phyloP scores from a whole-genome alignment of 306 rosid species.

The Phaseolus lunatus region DNA sequence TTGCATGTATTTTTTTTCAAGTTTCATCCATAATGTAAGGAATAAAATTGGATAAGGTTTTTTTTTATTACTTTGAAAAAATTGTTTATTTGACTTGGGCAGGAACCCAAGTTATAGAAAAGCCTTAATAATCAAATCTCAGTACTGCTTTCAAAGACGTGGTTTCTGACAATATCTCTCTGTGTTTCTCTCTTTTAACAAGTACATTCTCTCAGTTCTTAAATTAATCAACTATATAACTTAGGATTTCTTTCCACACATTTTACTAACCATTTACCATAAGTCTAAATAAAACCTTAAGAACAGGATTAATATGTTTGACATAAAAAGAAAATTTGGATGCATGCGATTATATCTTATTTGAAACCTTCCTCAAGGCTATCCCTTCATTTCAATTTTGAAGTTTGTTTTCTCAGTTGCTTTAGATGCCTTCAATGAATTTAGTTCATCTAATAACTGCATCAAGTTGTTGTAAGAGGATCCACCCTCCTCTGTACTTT shows the following conservation, averaged over 20 bases:
- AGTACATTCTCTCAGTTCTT: background rate
- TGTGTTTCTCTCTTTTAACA: too few species aligned
- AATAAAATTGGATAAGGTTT: too few species aligned
- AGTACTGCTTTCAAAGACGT: too few species aligned
- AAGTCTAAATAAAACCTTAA: too few species aligned
- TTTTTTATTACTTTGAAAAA: too few species aligned
- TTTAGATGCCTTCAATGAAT: slow-evolving; percentile 40
- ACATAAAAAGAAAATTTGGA: background rate
- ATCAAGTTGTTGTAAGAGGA: slow-evolving; percentile 43
- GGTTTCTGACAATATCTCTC: too few species aligned
- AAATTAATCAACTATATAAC: background rate
- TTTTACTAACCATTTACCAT: background rate
- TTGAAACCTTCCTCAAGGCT: background rate
- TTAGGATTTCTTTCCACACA: background rate
- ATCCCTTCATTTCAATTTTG: background rate
- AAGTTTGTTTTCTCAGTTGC: background rate
- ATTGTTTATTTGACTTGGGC: too few species aligned
- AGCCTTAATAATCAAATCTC: too few species aligned
- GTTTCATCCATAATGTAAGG: too few species aligned
- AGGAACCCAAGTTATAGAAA: too few species aligned
- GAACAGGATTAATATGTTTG: too few species aligned
- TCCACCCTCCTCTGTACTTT: slow-evolving; percentile 34
- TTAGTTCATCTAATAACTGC: slow-evolving; percentile 37
- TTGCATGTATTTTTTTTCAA: too few species aligned
- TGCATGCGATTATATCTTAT: background rate